Evolutionary conservation across 176 grass and related monocot genomes (phyloP), one percentile per base, ranked within the genome.

Genomic region (Aegilops umbellulata): DNA sequence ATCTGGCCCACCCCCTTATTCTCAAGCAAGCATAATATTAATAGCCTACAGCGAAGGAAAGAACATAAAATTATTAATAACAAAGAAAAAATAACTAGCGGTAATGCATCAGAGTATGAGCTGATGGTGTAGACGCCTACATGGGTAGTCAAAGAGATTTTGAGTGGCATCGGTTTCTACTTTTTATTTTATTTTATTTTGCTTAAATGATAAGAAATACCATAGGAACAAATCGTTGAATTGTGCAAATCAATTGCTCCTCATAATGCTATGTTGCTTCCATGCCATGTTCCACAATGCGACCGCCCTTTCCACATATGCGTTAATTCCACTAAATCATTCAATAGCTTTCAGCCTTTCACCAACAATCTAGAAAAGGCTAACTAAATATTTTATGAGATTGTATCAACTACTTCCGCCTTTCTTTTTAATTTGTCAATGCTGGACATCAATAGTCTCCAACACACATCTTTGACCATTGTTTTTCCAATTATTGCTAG

Each of bases 21-120:
- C 86, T 94, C 90, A 67, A 95, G 78, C 74, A 92, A 95, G 64
- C 90, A 94, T 82, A 92, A 51, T 79, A 95, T 49, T 85, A 98
- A 70, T 81, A 98, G 63, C 91, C 96, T 98, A 80, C 83, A 85
- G 83, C 49, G 82, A 61, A 47, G 44, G 72, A 41, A 13, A 77
- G 75, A 19, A 8, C 23, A 30, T 72, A 47, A 72, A 83, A 36
- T 13, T 82, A 62, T 83, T 81, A 86, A 73, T 19, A 86, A 79
- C 72, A 74, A 74, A 57, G 68, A 3, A 24, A 42, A 77, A 41
- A 75, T 66, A 74, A 87, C 20, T 66, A 80, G 6, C 16, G 46
- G 2, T 5, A 35, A 69, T 38, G 20, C 65, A 12, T 10, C 64
- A 69, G 39, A 69, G 26, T 35, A 66, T 81, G 39, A 19, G 25